phyloP scores from a whole-genome alignment of 352 stramenopile genomes.

The Globisporangium emineosum region DNA sequence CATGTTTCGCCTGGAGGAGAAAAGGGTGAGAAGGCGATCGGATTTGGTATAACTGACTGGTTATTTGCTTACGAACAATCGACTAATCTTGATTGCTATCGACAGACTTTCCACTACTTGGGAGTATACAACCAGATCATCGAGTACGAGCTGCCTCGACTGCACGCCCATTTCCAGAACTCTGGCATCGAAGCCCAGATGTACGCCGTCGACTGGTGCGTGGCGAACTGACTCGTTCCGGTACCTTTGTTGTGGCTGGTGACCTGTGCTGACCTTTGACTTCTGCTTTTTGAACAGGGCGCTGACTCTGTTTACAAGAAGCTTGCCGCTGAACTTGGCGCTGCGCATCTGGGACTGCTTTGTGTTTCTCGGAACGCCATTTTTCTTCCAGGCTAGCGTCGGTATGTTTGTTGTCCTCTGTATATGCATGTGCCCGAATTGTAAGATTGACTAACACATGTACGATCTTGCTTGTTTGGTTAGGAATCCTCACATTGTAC shows the following conservation, averaged over 20 bases:
- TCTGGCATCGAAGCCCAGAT: slow-evolving; percentile 81
- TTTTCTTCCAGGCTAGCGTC: slow-evolving; percentile 87
- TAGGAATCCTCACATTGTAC: slow-evolving; percentile 69
- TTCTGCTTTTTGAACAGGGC: slow-evolving; percentile 33
- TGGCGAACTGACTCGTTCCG: too few species aligned
- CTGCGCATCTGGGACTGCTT: slow-evolving; percentile 85
- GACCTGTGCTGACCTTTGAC: background rate
- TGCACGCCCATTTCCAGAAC: slow-evolving; percentile 66
- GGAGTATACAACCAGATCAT: slow-evolving; percentile 74
- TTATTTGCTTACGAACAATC: background rate
- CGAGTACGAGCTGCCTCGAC: slow-evolving; percentile 66
- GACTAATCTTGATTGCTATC: background rate
- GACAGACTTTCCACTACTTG: slow-evolving; percentile 85
- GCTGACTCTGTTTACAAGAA: slow-evolving; percentile 76
- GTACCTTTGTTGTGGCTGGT: too few species aligned
- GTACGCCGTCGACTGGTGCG: slow-evolving; percentile 85
- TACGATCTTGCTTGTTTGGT: background rate
- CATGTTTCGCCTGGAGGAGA: slow-evolving; percentile 84
- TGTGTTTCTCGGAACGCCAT: slow-evolving; percentile 70
- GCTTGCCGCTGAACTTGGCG: slow-evolving; percentile 66
- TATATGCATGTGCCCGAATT: background rate
- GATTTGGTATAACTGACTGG: background rate
- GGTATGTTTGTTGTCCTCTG: slow-evolving; percentile 27
- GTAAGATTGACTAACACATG: background rate
- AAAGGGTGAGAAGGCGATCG: slow-evolving; percentile 36